phyloP scores from a whole-genome alignment of 441 rosid genomes.

The Erysimum cheiri region DNA sequence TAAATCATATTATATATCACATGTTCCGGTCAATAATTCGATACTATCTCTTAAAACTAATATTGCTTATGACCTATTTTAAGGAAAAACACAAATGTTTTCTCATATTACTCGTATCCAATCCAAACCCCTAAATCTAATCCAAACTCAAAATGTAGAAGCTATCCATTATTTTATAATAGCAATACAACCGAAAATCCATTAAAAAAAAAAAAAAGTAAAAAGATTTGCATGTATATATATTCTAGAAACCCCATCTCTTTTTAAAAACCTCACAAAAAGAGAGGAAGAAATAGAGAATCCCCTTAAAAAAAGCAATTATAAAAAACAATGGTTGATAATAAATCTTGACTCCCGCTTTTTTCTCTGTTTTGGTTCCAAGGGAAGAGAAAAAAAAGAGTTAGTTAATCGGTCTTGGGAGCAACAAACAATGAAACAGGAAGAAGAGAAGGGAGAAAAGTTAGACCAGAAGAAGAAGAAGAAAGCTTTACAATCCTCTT shows the following conservation, averaged over 20 bases:
- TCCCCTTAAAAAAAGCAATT: slow-evolving; percentile 22
- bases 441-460: slow-evolving; percentile 38
- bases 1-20: too few relatives aligned
- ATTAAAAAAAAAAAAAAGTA: background rate
- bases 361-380: slow-evolving; percentile 25
- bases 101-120: background rate
- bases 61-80: background rate
- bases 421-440: slow-evolving; percentile 29
- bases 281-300: slow-evolving; percentile 14
- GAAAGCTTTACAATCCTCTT: slow-evolving; percentile 3
- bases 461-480: slow-evolving; percentile 19
- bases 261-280: background rate
- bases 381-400: background rate
- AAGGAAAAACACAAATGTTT: background rate
- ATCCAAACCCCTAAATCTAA: too few relatives aligned
- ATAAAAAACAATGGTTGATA: slow-evolving; percentile 37
- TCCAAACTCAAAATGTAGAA: background rate
- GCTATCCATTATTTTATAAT: background rate
- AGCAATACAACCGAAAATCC: too few relatives aligned
- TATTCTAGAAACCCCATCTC: background rate
- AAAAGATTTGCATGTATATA: background rate
- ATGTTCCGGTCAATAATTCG: too few relatives aligned
- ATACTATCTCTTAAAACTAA: too few relatives aligned
- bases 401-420: slow-evolving; percentile 21
- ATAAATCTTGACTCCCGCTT: slow-evolving; percentile 32